Base-by-base conservation (phyloP, 352 stramenopile species). In the Phytophthora multivora region DNA sequence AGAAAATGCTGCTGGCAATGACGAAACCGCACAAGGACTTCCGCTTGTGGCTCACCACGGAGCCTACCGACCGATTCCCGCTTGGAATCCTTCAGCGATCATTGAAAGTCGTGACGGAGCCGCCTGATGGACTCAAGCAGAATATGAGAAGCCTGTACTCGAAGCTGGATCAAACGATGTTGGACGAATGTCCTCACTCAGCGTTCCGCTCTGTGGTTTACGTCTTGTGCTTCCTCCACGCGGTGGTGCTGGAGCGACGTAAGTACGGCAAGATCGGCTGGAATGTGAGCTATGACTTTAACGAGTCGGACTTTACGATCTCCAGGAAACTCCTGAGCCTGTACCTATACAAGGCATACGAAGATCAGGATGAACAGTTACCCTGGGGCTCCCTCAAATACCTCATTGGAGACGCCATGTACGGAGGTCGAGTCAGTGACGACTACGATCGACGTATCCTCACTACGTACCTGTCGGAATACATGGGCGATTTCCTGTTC, bases 181-280 rank as follows among this genome's bases (percentile, higher is more conserved):
- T 98, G 13, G 93, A 98, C 16, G 95, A 98, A 66, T 98, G 95
- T 56, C 91, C 93, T 1, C 93, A 98, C 54, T 62, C 73, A 31
- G 93, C 92, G 5, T 98, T 98, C 75, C 80, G 81, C 6, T 90
- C 91, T n/a, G 88, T 98, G 10, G 81, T 98, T 3, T 98, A 98
- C 59, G 93, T 98, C 19, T 66, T 98, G n/a, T 97, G 91, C 40
- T 98, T 98, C 65, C 60, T 98, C 31, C 96, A 98, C 53, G 96
- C 95, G 0, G 96, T 98, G 6, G 91, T 98, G 21, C 78, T 98
- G 16, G 96, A 98, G 75, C 82, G 96, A 4, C 80, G 95, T 36
- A 98, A 98, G 68, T 98, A 98, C 54, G 96, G 95, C 48, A 98
- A 98, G 69, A 98, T 98, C 59, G 96, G 96, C 30, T 98, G 93